These are phyloP conservation scores for Picea sitchensis DNA, from an alignment of 75 land plant species.

Conservation along the genomic window DNA sequence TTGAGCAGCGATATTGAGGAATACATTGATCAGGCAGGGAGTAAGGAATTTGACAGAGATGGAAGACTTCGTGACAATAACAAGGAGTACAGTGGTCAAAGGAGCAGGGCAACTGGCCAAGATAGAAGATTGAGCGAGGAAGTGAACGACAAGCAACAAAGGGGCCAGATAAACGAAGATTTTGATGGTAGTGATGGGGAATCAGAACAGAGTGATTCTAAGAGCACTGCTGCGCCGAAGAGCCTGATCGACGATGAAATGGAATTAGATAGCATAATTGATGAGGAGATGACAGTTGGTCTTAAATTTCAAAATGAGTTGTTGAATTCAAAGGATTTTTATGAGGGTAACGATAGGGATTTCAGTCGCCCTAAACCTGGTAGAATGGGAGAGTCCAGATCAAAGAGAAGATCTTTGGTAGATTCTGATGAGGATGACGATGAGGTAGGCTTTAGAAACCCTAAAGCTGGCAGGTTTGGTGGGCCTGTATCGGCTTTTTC, in stretches of 20 bases:
- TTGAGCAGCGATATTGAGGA: no score
- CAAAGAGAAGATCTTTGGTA: background rate
- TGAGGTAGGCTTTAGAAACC: background rate
- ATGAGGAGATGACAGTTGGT: slow-evolving; percentile 1
- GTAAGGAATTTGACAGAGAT: no score
- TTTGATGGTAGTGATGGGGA: background rate
- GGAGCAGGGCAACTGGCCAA: no score
- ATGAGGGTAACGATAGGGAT: background rate
- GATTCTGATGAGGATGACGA: background rate
- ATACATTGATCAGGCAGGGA: no score
- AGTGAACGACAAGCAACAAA: background rate
- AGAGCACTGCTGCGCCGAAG: background rate
- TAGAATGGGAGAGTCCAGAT: background rate
- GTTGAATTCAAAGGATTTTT: background rate
- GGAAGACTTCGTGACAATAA: background rate
- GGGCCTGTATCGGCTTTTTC: background rate
- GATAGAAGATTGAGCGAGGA: background rate
- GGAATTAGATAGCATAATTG: slow-evolving; percentile 1
- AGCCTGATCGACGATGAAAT: slow-evolving; percentile 10
- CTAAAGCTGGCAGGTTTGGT: background rate
- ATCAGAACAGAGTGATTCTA: background rate
- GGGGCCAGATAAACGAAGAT: slow-evolving; percentile 4
- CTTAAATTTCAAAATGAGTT: slow-evolving; percentile 5
- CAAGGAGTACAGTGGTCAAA: no score
- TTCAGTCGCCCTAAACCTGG: background rate